A percentile compares a stretch with the other conserved stretches of the same genome.
Conservation (phyloP, 257 asterid genomes). For the Fraxinus excelsior region DNA sequence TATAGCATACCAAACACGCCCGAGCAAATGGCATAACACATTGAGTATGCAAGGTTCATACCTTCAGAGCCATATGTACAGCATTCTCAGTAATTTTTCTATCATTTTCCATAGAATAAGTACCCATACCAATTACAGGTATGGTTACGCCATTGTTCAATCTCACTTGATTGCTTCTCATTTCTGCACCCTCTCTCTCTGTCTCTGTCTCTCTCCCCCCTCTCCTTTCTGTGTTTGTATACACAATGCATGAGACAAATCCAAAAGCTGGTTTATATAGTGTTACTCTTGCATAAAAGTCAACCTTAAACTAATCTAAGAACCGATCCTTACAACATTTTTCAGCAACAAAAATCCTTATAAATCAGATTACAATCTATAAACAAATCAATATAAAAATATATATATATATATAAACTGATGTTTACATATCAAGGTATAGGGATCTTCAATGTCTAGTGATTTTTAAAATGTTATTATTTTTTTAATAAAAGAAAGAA, state of each 20-base stretch:
- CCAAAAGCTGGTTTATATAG: slow-evolving; percentile 32
- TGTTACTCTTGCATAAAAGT: slow-evolving; percentile 34
- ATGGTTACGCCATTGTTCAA: slow-evolving; percentile 71
- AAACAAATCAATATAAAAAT: slow-evolving; percentile 17
- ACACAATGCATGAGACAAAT: slow-evolving; percentile 34
- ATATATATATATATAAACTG: slow-evolving; percentile 4
- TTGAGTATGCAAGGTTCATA: slow-evolving; percentile 15
- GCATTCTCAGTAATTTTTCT: slow-evolving; percentile 54
- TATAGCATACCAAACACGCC: background rate
- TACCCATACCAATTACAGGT: slow-evolving; percentile 75
- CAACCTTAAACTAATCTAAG: slow-evolving; percentile 35
- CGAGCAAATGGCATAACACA: background rate
- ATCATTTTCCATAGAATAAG: slow-evolving; percentile 69
- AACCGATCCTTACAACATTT: slow-evolving; percentile 3
- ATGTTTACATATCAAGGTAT: background rate
- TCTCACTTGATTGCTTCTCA: slow-evolving; percentile 56
- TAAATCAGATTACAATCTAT: slow-evolving; percentile 36
- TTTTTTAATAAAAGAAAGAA: background rate
- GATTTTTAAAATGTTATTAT: slow-evolving; percentile 8
- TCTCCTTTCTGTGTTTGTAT: background rate
- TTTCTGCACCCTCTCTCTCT: slow-evolving; percentile 12
- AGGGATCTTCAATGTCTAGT: slow-evolving; percentile 28
- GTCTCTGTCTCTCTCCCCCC: no score
- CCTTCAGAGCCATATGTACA: slow-evolving; percentile 70
- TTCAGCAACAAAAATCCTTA: slow-evolving; percentile 35